Evolutionary conservation across 352 stramenopile genomes (phyloP), one percentile per base, ranked within the genome.

Genomic region (Pythium diclinum): DNA sequence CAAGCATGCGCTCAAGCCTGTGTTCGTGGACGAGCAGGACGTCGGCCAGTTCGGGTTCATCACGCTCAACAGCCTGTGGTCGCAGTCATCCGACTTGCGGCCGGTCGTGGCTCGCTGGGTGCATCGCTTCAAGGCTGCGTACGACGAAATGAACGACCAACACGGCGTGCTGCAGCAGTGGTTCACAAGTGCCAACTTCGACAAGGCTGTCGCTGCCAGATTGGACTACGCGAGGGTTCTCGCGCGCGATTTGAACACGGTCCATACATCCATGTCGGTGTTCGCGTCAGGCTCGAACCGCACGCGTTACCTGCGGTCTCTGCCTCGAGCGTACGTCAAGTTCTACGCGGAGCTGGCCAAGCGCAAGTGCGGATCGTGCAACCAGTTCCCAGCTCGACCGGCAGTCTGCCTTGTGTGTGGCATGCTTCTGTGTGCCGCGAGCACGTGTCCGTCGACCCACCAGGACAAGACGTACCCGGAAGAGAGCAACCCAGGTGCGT

Each of bases 381-480:
- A 87, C 57, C 82, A 92, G 54, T 95, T 95, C 42, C 87, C 87
- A 0, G 79, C 87, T 7, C 83, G 87, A 7, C 87, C 87, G 10
- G 87, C 85, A n/a, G 82, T 95, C 36, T 95, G 87, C 65, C 65
- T 95, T n/a, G 68, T 93, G 52, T 95, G 87, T 42, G 87, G 87
- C 14, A 78, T 83, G 61, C 63, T 95, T 56, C 70, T 95, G 19
- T 95, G 87, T 56, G 87, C 87, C 1, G 87, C 87, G 6, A 91
- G 83, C 49, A 94, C 85, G 32, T 95, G 87, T 56, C 84, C 84
- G 34, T 87, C 81, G 48, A 81, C 86, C 44, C 78, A 94, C 56
- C 53, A 70, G 9, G 81, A 92, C 59, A 91, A 91, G 13, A 82
- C 80, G 28, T 91, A 91, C 54, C 81, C 79, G 0, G 85, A 93